These are phyloP conservation scores for Ophiobolus disseminans DNA, from an alignment of 2,329 filamentous ascomycete genomes.

Conservation along the genomic window DNA sequence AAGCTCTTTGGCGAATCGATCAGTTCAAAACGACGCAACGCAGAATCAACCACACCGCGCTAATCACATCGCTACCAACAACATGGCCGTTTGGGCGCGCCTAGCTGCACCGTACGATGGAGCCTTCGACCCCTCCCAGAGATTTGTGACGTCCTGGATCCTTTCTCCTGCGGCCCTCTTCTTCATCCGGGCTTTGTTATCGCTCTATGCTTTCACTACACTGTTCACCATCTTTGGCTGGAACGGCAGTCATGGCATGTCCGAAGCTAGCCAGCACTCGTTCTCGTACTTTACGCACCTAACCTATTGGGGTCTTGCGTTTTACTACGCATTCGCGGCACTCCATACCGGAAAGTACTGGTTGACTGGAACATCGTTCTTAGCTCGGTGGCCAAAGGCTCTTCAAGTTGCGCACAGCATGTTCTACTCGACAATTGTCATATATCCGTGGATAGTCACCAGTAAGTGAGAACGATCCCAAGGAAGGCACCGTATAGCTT, in stretches of 20 bases:
- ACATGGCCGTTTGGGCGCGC: slow-evolving; percentile 36
- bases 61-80: slow-evolving; percentile 2
- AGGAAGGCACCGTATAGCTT: too few species aligned
- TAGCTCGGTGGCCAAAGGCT: slow-evolving; percentile 47
- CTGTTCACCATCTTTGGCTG: slow-evolving; percentile 74
- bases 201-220: slow-evolving; percentile 72
- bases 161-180: slow-evolving; percentile 71
- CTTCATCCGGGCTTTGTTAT: slow-evolving; percentile 58
- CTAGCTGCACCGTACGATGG: slow-evolving; percentile 34
- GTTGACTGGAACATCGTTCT: slow-evolving; percentile 45
- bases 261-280: slow-evolving; percentile 54
- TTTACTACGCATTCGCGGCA: slow-evolving; percentile 75
- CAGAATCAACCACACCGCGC: slow-evolving; percentile 7
- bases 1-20: background rate
- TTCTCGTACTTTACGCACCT: slow-evolving; percentile 87
- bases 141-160: slow-evolving; percentile 83
- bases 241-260: slow-evolving; percentile 63
- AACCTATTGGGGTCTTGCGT: slow-evolving; percentile 81
- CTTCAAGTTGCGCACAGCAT: slow-evolving; percentile 50
- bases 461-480: slow-evolving; percentile 41
- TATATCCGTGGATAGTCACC: slow-evolving; percentile 55
- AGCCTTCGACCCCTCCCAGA: slow-evolving; percentile 59
- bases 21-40: background rate
- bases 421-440: slow-evolving; percentile 52
- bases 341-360: slow-evolving; percentile 73